phyloP scores from a whole-genome alignment of 2,329 filamentous ascomycete genomes.

The Pseudogymnoascus sp. region DNA sequence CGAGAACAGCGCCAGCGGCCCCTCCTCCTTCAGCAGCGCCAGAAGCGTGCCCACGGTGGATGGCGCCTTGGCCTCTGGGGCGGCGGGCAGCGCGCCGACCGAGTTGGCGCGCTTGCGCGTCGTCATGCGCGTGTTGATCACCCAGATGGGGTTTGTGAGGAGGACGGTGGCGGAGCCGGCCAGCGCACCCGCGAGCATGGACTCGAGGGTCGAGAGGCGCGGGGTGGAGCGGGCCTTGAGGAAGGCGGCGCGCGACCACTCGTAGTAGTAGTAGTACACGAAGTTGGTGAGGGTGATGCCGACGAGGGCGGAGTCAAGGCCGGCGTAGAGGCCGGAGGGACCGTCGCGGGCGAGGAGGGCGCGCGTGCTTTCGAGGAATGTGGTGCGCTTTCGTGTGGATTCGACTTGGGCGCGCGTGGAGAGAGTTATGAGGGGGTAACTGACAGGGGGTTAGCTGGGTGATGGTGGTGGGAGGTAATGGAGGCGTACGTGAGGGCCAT shows the following conservation, averaged over 20 bases:
- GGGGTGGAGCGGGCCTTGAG: conserved; percentile 61
- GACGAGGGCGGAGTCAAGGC: conserved; percentile 88
- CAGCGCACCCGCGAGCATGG: conserved; percentile 90
- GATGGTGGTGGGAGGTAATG: neutral
- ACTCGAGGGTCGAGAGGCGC: conserved; percentile 85
- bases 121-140: conserved; percentile 97
- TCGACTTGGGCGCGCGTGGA: conserved; percentile 97
- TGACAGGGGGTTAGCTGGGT: conserved; percentile 31
- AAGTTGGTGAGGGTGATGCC: conserved; percentile 99
- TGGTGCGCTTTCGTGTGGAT: conserved; percentile 82
- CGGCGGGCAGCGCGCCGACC: conserved; percentile 36
- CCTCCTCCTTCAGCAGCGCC: conserved; percentile 74
- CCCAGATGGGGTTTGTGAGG: conserved; percentile 98
- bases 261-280: conserved; percentile 99
- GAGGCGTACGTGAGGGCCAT: conserved; percentile 82
- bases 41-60: conserved; percentile 77
- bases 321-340: conserved; percentile 80
- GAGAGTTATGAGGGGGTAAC: conserved; percentile 93
- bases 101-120: conserved; percentile 58
- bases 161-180: conserved; percentile 92
- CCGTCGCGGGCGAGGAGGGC: conserved; percentile 90
- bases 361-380: conserved; percentile 74
- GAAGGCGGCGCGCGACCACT: conserved; percentile 88
- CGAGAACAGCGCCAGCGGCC: conserved; percentile 76
- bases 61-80: conserved; percentile 45